Evolutionary conservation across 2,329 filamentous ascomycete genomes (phyloP), one percentile per base, ranked within the genome.

Genomic region (Rhynchosporium graminicola): DNA sequence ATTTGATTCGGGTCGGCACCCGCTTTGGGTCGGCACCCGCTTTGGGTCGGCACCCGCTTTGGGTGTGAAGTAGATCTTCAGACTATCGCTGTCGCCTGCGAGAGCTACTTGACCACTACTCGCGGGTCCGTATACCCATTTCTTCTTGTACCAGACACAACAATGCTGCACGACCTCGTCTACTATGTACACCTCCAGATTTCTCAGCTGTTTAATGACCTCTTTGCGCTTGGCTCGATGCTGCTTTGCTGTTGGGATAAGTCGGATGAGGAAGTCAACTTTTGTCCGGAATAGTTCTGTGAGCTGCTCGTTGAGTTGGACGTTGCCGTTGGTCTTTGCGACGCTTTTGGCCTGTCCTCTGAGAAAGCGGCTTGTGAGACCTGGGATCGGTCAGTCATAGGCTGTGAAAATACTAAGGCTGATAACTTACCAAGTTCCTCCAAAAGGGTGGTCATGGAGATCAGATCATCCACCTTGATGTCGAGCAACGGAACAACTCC

Each of bases 131-230:
- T 57, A 57, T 4, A 52, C 38, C 13, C 15, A 7, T 33, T 57
- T 62, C 13, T 42, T 42, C 45, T 57, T 62, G 54, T 57, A 62
- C 9, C 26, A 38, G 2, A 62, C 46, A 20, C 54, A 46, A 52
- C 60, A 62, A 28, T 62, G 52, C 52, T 62, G 60, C n/a, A 62
- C 57, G 13, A 62, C 60, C 52, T 62, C 60, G 29, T 62, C 60
- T 29, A 54, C 60, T 4, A 47, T 62, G 40, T 62, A 62, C 10
- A 62, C 60, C 45, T 62, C 29, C 5, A 62, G 54, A 36, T 57
- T 46, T 31, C 46, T 31, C 3, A 62, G 50, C 29, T 57, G 45
- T 10, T 46, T 51, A 54, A 62, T 54, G 10, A 62, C 43, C 50
- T 57, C 47, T 45, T 29, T 29, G 43, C 54, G 60, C 15, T 38